A percentile compares a stretch with the other conserved stretches of the same genome.
phyloP scores from a whole-genome alignment of 805 yeast species.

The Komagataella phaffii region DNA sequence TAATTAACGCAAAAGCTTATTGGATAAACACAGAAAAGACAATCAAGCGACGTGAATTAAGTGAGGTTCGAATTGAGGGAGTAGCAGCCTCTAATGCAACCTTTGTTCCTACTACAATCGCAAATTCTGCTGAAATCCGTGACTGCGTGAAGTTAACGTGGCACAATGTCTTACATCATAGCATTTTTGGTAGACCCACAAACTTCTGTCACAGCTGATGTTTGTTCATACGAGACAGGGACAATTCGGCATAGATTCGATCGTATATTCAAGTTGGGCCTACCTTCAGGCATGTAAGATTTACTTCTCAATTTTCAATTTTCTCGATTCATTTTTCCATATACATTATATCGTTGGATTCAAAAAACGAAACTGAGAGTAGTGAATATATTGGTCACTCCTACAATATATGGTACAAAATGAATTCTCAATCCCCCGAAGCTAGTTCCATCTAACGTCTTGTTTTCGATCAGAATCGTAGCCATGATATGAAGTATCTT shows the following conservation, averaged over 20 bases:
- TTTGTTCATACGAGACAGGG: too few relatives aligned
- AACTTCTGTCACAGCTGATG: constrained; percentile 10
- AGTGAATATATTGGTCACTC: background rate
- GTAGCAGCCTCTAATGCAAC: constrained; percentile 2
- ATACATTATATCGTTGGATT: background rate
- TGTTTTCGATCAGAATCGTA: background rate
- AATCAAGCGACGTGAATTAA: constrained; percentile 5
- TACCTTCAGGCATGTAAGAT: background rate
- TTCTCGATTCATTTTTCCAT: background rate
- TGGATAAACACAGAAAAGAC: background rate
- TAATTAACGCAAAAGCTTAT: background rate
- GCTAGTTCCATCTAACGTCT: background rate
- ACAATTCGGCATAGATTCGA: too few relatives aligned
- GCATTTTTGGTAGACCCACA: constrained; percentile 33
- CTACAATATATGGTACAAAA: background rate
- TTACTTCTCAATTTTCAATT: background rate
- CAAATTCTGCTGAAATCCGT: background rate
- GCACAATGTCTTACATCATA: constrained; percentile 35
- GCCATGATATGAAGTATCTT: background rate
- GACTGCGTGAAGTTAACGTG: constrained; percentile 37
- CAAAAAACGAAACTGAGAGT: too few relatives aligned
- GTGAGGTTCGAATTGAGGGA: constrained; percentile 4
- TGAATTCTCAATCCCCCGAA: background rate
- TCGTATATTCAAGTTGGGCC: too few relatives aligned
- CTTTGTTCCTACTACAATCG: background rate